A percentile compares a stretch with the other conserved stretches of the same genome.
These are phyloP conservation scores for Geotrichum bryndzae DNA, from an alignment of 1,139 yeast species.

Conservation along the genomic window DNA sequence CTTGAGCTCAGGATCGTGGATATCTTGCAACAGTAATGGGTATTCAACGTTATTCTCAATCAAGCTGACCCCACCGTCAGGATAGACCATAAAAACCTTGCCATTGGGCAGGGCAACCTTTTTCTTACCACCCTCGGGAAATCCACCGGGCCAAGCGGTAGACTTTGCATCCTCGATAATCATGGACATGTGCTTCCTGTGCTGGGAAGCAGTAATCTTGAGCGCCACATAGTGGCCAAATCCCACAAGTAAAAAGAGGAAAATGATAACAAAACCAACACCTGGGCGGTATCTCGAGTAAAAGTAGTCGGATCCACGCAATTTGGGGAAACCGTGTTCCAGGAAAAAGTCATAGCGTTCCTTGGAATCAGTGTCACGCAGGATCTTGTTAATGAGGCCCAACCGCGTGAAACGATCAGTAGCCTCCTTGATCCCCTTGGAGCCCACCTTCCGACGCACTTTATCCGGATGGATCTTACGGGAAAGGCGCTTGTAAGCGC, in stretches of 20 bases:
- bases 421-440: slow-evolving; percentile 37
- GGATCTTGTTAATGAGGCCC: slow-evolving; percentile 66
- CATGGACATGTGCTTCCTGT: slow-evolving; percentile 49
- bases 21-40: slow-evolving; percentile 35
- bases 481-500: slow-evolving; percentile 67
- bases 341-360: slow-evolving; percentile 82
- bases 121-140: slow-evolving; percentile 30
- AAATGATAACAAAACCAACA: slow-evolving; percentile 45
- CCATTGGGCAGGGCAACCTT: slow-evolving; percentile 43
- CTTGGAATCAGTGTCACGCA: slow-evolving; percentile 52
- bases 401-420: slow-evolving; percentile 63
- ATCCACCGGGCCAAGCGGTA: slow-evolving; percentile 47
- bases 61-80: slow-evolving; percentile 63
- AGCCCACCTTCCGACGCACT: slow-evolving; percentile 51
- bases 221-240: slow-evolving; percentile 56
- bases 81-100: slow-evolving; percentile 56
- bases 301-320: slow-evolving; percentile 44
- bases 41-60: slow-evolving; percentile 45
- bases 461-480: slow-evolving; percentile 81
- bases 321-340: slow-evolving; percentile 79
- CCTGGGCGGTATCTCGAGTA: slow-evolving; percentile 46
- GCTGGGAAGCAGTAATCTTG: slow-evolving; percentile 46
- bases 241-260: slow-evolving; percentile 47
- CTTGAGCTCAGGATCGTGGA: slow-evolving; percentile 43
- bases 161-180: slow-evolving; percentile 30